Base-by-base conservation (phyloP, 495 filamentous ascomycete genomes). In the Lepidopterella palustris region DNA sequence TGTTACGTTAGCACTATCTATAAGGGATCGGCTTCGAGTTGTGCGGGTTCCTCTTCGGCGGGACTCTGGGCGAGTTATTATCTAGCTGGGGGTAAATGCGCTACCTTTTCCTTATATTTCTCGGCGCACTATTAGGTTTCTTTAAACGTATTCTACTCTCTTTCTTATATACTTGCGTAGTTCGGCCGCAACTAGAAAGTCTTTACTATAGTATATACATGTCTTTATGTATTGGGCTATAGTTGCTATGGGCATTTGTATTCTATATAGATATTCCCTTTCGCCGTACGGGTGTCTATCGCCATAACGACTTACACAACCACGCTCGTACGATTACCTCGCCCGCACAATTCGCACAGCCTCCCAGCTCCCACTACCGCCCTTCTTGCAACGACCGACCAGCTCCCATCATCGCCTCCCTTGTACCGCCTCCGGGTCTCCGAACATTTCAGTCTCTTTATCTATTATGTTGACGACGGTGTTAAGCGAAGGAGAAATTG, bases 231-330 rank as follows among this genome's bases (percentile, higher is more conserved):
- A 47, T 47, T 47, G 20, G 45, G 45, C 45, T 47, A 47, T 47
- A 47, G 45, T 47, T 47, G 20, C 54, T 0, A 56, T 65, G 15
- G 61, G 59, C 4, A 70, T 68, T 9, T 58, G 58, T 23, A 73
- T 76, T 73, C 75, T 77, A 28, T 73, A 70, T 13, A 47, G 68
- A 11, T 66, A 71, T 5, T 77, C 20, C 18, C 45, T 47, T 47
- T 47, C 20, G 20, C 20, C 20, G 20, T 47, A 47, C 20, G 20
- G 45, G 45, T 47, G 45, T 47, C 45, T 47, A 47, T 18, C 20
- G 18, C 45, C 20, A 47, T 47, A 8, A 47, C 6, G 45, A 18
- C 20, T 47, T 8, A 18, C 20, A 47, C 5, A 21, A 23, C n/a
- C n/a, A n/a, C n/a, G n/a, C n/a, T n/a, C n/a, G n/a, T n/a, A n/a